phyloP scores from a whole-genome alignment of 164 flowering plant genomes.

The Chimonanthus praecox region DNA sequence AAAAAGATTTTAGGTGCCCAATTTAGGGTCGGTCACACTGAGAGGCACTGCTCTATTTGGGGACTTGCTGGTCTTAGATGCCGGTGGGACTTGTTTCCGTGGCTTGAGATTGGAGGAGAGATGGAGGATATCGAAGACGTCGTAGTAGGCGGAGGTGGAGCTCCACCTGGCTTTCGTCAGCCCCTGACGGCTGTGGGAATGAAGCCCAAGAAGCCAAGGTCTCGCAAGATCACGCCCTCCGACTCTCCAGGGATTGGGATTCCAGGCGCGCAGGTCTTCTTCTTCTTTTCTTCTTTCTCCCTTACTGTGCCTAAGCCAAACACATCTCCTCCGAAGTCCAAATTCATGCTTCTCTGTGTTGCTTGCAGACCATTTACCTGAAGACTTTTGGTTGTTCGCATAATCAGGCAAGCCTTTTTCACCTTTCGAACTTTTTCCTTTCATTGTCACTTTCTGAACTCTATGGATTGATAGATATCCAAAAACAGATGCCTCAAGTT shows the following conservation, averaged over 20 bases:
- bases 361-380: conserved; percentile 69
- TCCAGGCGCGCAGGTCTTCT: conserved; percentile 82
- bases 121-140: conserved; percentile 97
- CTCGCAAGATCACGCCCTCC: conserved; percentile 12
- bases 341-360: background rate
- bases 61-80: too few relatives aligned
- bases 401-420: conserved; percentile 54
- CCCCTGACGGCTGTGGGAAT: conserved; percentile 62
- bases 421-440: background rate
- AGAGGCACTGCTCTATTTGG: too few relatives aligned
- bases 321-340: background rate
- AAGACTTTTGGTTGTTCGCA: conserved; percentile 99
- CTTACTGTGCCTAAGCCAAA: background rate
- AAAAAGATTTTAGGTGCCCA: too few relatives aligned
- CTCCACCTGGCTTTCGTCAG: conserved; percentile 76
- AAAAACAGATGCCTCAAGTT: background rate
- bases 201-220: conserved; percentile 40
- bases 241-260: conserved; percentile 29
- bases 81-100: too few relatives aligned
- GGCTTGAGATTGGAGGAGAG: background rate
- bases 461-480: background rate
- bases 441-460: background rate
- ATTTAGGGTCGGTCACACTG: too few relatives aligned
- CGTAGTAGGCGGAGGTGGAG: conserved; percentile 40
- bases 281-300: background rate